Evolutionary conservation across 257 asterid species (phyloP).

Genomic region (Solanum acaule): DNA sequence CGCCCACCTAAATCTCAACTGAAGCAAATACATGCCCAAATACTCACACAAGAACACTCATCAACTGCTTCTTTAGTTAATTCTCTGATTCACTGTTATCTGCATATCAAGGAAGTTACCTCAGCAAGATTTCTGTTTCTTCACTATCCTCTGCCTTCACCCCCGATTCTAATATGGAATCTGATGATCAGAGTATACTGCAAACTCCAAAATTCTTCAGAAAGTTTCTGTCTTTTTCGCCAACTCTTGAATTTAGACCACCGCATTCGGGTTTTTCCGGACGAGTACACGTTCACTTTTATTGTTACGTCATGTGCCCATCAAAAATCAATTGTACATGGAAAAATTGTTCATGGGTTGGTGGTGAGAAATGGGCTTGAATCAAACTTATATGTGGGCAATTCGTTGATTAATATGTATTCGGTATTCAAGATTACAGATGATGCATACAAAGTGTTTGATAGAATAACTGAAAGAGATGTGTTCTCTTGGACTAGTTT

Average conservation of each 20-base stretch:
- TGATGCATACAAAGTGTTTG: conserved; percentile 46
- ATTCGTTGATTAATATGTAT: conserved; percentile 49
- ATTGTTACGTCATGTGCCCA: conserved; percentile 56
- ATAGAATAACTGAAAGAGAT: conserved; percentile 51
- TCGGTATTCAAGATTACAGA: conserved; percentile 26
- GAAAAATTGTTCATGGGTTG: conserved; percentile 49
- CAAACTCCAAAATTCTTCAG: conserved; percentile 29
- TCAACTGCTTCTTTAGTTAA: conserved; percentile 20
- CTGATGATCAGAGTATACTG: conserved; percentile 53
- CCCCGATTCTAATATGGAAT: conserved; percentile 63
- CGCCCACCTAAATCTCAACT: conserved; percentile 44
- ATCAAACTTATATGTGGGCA: conserved; percentile 40
- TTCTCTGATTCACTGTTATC: conserved; percentile 69
- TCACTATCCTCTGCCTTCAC: conserved; percentile 38
- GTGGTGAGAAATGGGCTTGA: conserved; percentile 29
- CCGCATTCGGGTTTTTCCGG: conserved; percentile 29
- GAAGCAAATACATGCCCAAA: conserved; percentile 64
- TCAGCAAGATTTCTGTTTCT: conserved; percentile 37
- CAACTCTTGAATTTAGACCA: conserved; percentile 24
- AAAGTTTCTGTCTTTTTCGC: conserved; percentile 38
- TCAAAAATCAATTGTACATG: conserved; percentile 25
- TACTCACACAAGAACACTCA: conserved; percentile 27
- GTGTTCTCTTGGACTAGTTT: conserved; percentile 76
- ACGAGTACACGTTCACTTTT: conserved; percentile 56
- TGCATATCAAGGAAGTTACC: conserved; percentile 23